Base-by-base conservation (phyloP, 257 asterid genomes). In the Fraxinus anomala region DNA sequence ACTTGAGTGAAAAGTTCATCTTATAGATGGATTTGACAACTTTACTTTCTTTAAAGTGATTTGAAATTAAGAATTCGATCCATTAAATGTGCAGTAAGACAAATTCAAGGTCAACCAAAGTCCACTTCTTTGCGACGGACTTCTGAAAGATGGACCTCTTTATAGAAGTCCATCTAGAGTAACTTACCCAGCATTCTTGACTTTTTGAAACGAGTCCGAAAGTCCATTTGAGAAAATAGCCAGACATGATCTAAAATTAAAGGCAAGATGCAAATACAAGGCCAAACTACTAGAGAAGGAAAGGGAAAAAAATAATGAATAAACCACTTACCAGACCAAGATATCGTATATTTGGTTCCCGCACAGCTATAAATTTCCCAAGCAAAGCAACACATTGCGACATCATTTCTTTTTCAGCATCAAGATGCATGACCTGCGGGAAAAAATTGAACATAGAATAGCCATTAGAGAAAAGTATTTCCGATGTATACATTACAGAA, bases 331-430 rank as follows among this genome's bases (percentile, higher is more conserved):
- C 98, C 97, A 92, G 80, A 80, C 98, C 98, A 80, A 94, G 98
- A 88, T 94, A 94, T 39, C 98, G 91, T 73, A 94, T 94, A 89
- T 94, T 94, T 82, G 98, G 98, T 80, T 94, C 98, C 23, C 98
- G 98, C 36, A 94, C 98, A 65, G 98, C 93, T 28, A 94, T 94
- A 85, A 94, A 94, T 89, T 94, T 94, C 76, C 98, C 98, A 66
- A 94, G 97, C 88, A 94, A 78, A 30, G 98, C 98, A 82, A 94
- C 97, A 91, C 98, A 94, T 79, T 94, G 98, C 51, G 97, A 94
- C 96, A 94, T 94, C 97, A 94, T 94, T 85, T 92, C 97, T 82
- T 91, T 92, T 83, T 94, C 98, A 6, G 97, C 98, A 90, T 94
- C 97, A 81, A 94, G 97, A 89, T 94, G 98, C 98, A 94, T 94